Percentiles rank a stretch among this genome's conserved stretches.
phyloP scores from a whole-genome alignment of 768 basidiomycete genomes.

The Wakefieldia striispora region DNA sequence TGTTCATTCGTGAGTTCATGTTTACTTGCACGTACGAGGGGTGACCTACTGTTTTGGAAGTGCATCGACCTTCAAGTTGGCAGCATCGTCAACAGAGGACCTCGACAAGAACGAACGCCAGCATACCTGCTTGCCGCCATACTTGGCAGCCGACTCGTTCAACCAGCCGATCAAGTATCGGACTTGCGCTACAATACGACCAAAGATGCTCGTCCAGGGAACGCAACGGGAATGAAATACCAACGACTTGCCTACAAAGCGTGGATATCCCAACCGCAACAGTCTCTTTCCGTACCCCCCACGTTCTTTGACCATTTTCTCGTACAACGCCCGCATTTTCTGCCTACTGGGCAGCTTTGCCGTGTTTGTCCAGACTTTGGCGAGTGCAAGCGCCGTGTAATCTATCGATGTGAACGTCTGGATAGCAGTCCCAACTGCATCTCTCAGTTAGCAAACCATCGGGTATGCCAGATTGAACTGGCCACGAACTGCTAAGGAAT shows the following conservation, averaged over 20 bases:
- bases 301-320: constrained; percentile 2
- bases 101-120: neutral
- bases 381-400: constrained; percentile 7
- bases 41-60: neutral
- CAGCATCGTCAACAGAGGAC: neutral
- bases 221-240: too few species aligned
- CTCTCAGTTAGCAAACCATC: too few species aligned
- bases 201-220: neutral
- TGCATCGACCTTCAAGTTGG: neutral
- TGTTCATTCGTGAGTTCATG: neutral
- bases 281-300: constrained; percentile 13
- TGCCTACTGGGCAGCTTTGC: constrained; percentile 6
- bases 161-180: constrained; percentile 9
- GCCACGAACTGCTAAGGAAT: constrained; percentile 5
- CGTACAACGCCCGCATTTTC: constrained; percentile 2
- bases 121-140: constrained; percentile 18
- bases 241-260: neutral
- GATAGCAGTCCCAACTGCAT: neutral
- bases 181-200: neutral
- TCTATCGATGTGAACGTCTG: neutral
- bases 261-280: neutral
- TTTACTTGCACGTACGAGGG: too few species aligned
- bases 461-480: neutral
- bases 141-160: constrained; percentile 10
- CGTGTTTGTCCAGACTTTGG: constrained; percentile 14